A percentile compares a stretch with the other conserved stretches of the same genome.
Conservation (phyloP, 768 basidiomycete genomes). For the Suillus alpinus region DNA sequence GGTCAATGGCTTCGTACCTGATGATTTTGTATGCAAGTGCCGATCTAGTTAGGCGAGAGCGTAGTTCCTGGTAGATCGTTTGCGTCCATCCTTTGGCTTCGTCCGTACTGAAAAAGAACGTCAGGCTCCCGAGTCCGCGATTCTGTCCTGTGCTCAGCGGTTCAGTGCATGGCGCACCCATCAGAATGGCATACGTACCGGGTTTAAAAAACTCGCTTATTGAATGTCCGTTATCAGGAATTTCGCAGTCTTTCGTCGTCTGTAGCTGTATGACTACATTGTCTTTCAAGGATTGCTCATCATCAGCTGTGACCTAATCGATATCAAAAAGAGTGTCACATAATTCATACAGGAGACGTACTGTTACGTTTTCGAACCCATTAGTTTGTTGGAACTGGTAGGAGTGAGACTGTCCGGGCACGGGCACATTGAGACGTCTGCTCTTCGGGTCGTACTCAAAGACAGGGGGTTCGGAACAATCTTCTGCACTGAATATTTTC, state of each 20-base stretch:
- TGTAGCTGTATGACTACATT: constrained; percentile 23
- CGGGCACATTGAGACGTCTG: background rate
- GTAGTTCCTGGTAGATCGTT: constrained; percentile 23
- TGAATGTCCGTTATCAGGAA: background rate
- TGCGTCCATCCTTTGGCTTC: constrained; percentile 13
- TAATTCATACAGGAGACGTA: background rate
- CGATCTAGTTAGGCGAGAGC: constrained; percentile 10
- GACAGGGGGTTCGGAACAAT: background rate
- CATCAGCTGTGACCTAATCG: constrained; percentile 25
- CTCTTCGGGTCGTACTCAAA: background rate
- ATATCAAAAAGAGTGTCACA: background rate
- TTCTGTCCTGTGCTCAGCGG: constrained; percentile 12
- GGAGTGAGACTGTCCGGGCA: background rate
- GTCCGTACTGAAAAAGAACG: constrained; percentile 22
- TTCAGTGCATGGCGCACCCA: background rate
- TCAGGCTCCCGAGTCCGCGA: constrained; percentile 8
- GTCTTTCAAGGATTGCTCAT: constrained; percentile 3
- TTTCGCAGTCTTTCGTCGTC: constrained; percentile 8
- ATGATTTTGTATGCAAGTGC: background rate
- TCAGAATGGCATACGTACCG: constrained; percentile 18
- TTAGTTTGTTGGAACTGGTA: background rate
- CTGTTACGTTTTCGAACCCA: background rate
- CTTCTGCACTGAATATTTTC: constrained; percentile 2
- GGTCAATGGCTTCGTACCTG: constrained; percentile 12
- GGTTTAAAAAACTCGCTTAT: constrained; percentile 13